A percentile compares a stretch with the other conserved stretches of the same genome.
Evolutionary conservation across 306 rosid species (phyloP).

Genomic region (Ziziphus jujuba): DNA sequence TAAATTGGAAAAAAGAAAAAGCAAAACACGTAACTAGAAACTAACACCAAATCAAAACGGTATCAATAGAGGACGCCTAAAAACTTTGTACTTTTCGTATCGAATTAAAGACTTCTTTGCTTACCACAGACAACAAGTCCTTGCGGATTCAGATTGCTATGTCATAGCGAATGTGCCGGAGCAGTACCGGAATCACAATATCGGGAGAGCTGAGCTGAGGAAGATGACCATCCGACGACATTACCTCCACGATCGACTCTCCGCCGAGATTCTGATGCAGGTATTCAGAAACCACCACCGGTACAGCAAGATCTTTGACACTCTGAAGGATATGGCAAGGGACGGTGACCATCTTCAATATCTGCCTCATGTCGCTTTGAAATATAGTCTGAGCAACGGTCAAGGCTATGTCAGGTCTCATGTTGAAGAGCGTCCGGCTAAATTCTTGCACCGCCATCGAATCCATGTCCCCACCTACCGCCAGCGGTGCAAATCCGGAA

Average conservation of each 20-base stretch:
- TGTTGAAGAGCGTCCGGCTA: constrained; percentile 85
- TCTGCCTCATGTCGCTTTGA: constrained; percentile 70
- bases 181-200: constrained; percentile 63
- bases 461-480: constrained; percentile 87
- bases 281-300: constrained; percentile 70
- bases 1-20: too few species aligned
- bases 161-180: constrained; percentile 60
- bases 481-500: constrained; percentile 71
- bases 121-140: too few species aligned
- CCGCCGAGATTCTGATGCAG: constrained; percentile 63
- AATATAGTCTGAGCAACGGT: constrained; percentile 61
- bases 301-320: constrained; percentile 77
- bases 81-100: too few species aligned
- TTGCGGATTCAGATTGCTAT: constrained; percentile 35
- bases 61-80: too few species aligned
- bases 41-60: too few species aligned
- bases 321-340: constrained; percentile 85
- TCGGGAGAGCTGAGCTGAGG: constrained; percentile 93
- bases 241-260: constrained; percentile 69
- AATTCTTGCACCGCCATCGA: constrained; percentile 84
- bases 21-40: too few species aligned
- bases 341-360: constrained; percentile 45
- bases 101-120: too few species aligned
- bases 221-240: constrained; percentile 75
- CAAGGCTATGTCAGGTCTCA: constrained; percentile 89